These are phyloP conservation scores for Escallonia rubra DNA, from an alignment of 129 eudicot species.

Conservation along the genomic window DNA sequence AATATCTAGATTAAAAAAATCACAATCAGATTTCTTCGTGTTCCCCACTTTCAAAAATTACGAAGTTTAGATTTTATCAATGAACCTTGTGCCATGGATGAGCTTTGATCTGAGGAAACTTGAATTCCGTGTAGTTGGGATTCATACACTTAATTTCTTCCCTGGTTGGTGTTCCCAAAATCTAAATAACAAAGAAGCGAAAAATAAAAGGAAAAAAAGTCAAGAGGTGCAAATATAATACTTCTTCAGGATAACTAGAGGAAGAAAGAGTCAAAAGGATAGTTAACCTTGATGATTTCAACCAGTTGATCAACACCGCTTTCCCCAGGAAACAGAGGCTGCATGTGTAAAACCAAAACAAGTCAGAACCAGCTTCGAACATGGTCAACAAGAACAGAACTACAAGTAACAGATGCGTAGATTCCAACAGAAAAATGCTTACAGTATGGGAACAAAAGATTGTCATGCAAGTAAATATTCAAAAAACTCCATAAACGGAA, in stretches of 20 bases:
- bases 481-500: no score
- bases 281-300: slow-evolving; percentile 76
- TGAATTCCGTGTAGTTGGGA: slow-evolving; percentile 88
- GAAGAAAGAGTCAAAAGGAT: background rate
- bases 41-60: background rate
- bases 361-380: slow-evolving; percentile 4
- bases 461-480: no score
- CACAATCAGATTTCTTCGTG: slow-evolving; percentile 9
- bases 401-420: no score
- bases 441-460: no score
- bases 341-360: slow-evolving; percentile 15
- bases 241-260: no score
- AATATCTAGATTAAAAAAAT: slow-evolving; percentile 52
- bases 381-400: no score
- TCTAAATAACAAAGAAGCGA: slow-evolving; percentile 23
- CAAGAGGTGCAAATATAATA: background rate
- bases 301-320: slow-evolving; percentile 97
- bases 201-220: background rate
- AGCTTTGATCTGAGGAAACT: slow-evolving; percentile 97
- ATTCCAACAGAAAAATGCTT: no score
- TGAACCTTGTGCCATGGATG: slow-evolving; percentile 99
- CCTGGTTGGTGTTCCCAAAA: slow-evolving; percentile 95
- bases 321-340: slow-evolving; percentile 99
- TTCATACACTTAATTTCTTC: slow-evolving; percentile 99
- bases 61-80: background rate